phyloP scores from a whole-genome alignment of 129 eudicot genomes.

The Artemisia annua region DNA sequence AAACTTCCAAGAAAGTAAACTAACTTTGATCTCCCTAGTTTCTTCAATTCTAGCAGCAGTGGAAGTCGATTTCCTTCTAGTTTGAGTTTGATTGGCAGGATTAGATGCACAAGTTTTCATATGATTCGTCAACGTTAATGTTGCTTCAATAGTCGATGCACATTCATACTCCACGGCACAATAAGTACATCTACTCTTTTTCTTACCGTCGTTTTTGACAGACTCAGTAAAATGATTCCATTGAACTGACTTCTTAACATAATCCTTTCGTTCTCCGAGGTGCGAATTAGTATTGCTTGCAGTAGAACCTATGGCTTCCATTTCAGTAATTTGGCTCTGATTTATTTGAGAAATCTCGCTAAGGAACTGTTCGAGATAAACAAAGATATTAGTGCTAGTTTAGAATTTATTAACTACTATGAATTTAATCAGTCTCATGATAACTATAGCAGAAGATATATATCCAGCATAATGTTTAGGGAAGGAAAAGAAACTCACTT shows the following conservation, averaged over 20 bases:
- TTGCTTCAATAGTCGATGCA: neutral
- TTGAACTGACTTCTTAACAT: slow-evolving; percentile 1
- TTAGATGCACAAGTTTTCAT: slow-evolving; percentile 1
- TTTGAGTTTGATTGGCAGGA: neutral
- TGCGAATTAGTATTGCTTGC: neutral
- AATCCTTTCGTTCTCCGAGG: neutral
- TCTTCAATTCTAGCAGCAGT: neutral
- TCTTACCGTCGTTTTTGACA: neutral
- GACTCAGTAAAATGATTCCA: slow-evolving; percentile 14
- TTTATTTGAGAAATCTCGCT: neutral
- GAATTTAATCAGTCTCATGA: neutral
- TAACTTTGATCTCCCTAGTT: neutral
- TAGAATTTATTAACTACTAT: no score
- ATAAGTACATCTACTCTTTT: no score
- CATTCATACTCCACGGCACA: neutral
- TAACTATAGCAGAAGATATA: no score
- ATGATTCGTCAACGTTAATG: neutral
- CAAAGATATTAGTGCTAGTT: neutral
- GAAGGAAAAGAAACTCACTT: slow-evolving; percentile 39
- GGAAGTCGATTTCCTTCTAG: neutral
- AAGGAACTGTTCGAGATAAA: neutral
- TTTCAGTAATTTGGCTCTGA: slow-evolving; percentile 10
- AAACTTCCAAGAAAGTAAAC: neutral
- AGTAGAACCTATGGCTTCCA: neutral
- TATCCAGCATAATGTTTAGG: neutral